A percentile compares a stretch with the other conserved stretches of the same genome.
These are phyloP conservation scores for Sclerotinia borealis DNA, from an alignment of 2,329 filamentous ascomycete genomes.

Conservation along the genomic window DNA sequence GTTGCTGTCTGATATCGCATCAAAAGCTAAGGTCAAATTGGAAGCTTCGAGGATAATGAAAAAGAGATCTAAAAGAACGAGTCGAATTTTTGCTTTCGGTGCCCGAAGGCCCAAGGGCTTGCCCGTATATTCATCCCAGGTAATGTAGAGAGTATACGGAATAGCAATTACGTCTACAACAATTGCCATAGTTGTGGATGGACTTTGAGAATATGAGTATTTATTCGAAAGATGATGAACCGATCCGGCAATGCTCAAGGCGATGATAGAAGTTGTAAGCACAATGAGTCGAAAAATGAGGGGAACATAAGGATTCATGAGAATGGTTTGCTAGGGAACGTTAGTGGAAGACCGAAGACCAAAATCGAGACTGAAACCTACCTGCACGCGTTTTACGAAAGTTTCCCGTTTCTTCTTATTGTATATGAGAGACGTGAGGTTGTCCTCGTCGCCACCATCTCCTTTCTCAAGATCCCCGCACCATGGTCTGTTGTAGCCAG, in stretches of 20 bases:
- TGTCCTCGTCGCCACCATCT: conserved; percentile 25
- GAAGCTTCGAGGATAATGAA: conserved; percentile 98
- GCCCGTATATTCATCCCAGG: conserved; percentile 92
- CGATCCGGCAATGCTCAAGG: conserved; percentile 69
- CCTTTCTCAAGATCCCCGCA: conserved; percentile 29
- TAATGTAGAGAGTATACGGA: conserved; percentile 88
- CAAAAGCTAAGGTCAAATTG: conserved; percentile 85
- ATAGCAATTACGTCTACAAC: conserved; percentile 84
- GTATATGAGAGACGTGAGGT: conserved; percentile 24
- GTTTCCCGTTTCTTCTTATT: conserved; percentile 27
- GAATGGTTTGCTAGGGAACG: conserved; percentile 23
- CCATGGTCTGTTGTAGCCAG: conserved; percentile 33
- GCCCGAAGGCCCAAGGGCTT: conserved; percentile 85
- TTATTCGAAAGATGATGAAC: conserved; percentile 54
- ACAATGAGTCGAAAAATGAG: conserved; percentile 76
- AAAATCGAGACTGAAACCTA: conserved; percentile 13
- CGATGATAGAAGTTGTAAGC: conserved; percentile 74
- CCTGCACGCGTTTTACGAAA: conserved; percentile 26
- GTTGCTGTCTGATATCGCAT: conserved; percentile 61
- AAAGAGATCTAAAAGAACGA: conserved; percentile 86
- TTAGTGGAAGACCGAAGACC: conserved; percentile 10
- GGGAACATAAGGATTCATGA: conserved; percentile 63
- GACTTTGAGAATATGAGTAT: conserved; percentile 48
- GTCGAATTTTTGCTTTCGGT: conserved; percentile 76
- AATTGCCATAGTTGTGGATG: conserved; percentile 82